Base-by-base conservation (phyloP, 257 asterid genomes). In the Ilex aquifolium region DNA sequence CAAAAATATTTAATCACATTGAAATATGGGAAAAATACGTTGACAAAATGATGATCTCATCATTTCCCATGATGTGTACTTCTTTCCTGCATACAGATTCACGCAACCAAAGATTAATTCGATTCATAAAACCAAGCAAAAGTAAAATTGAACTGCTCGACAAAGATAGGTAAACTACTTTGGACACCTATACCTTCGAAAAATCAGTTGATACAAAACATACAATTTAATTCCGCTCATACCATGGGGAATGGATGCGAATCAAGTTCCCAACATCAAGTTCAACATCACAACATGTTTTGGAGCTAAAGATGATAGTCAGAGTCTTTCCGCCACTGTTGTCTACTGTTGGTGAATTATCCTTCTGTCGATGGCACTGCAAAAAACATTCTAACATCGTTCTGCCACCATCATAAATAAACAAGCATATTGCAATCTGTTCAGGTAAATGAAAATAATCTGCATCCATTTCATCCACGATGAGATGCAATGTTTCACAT, bases 221-320 rank as follows among this genome's bases (percentile, higher is more conserved):
- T 56, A 49, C 65, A 65, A 59, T 53, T 62, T 59, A 56, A 36
- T 30, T 63, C 21, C 31, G 55, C 64, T 64, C 86, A 42, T 90
- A 90, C 97, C 97, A 90, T 57, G 96, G 97, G 31, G 80, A 74
- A 66, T 67, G 81, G 67, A 90, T 32, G 73, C 80, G 69, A 44
- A 91, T 79, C 73, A 80, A 57, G 76, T 74, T 84, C 63, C 93
- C 95, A 31, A 73, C 82, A 71, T 88, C 96, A 69, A 88, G 84
- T 64, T 85, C 95, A 63, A 79, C 81, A 60, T 84, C 82, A 8
- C 64, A 59, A 57, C 91, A 85, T 16, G 78, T 42, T 80, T 82
- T 84, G 60, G 95, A 75, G 82, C 77, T 84, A 77, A 88, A 91
- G 70, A 91, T 82, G 72, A 91, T 58, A 36, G 80, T 85, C 75